Evolutionary conservation across 2,329 filamentous ascomycete species (phyloP), one percentile per base, ranked within the genome.

Genomic region (Emergomyces orientalis): DNA sequence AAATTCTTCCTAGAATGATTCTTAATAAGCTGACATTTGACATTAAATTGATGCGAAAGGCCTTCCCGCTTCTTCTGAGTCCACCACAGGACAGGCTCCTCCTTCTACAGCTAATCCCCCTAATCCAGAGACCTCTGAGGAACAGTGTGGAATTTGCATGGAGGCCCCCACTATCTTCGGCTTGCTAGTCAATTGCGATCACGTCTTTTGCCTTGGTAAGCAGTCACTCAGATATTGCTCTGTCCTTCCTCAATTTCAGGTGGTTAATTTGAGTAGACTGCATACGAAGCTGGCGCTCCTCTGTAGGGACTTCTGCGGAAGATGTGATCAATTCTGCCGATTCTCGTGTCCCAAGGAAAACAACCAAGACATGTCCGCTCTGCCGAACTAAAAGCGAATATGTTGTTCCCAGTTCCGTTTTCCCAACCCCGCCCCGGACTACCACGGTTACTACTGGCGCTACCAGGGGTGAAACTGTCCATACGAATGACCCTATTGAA

Each of bases 161-260:
- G 71, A 72, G 51, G 60, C 57, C 25, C 71, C 71, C 49, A 63
- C 66, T 47, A 67, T 65, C 14, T 72, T 70, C 63, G 71, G 71
- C 19, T 63, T 72, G 22, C 61, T 72, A 57, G 65, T 68, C 22
- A 62, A 66, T 45, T 72, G 71, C 60, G 67, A 71, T 62, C 71
- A 72, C 64, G 65, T 71, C 25, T 72, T 71, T 58, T 72, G 71
- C 51, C 64, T 71, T 54, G 62, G 71, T 72, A 69, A n/a, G 63
- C 14, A 59, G n/a, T 13, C n/a, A 25, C 6, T 43, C 43, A 9
- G 30, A 4, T 34, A 13, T 25, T 51, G 13, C 45, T 39, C 32
- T 54, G 19, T 34, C 62, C 27, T 37, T 39, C 39, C 9, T 57
- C 49, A 27, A 51, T 27, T 27, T 25, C 2, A 30, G 2, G 30